A percentile compares a stretch with the other conserved stretches of the same genome.
phyloP scores from a whole-genome alignment of 805 yeast genomes.

The Zygosaccharomyces bailii region DNA sequence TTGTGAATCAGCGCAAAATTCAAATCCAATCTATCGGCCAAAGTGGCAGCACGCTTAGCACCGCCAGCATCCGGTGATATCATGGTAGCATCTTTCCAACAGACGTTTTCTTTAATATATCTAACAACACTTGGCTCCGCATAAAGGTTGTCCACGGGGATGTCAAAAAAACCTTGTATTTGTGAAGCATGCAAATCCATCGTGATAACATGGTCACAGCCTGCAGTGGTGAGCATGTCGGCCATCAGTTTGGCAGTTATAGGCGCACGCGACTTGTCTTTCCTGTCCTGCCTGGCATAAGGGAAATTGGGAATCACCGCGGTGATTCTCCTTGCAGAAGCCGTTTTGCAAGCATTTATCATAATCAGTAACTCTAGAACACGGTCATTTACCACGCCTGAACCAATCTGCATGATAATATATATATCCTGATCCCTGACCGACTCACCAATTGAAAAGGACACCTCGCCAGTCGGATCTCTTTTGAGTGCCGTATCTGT shows the following conservation, averaged over 20 bases:
- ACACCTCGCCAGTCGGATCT: constrained; percentile 70
- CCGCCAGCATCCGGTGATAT: constrained; percentile 91
- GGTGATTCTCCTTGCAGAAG: constrained; percentile 78
- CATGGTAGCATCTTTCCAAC: constrained; percentile 61
- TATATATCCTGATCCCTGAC: constrained; percentile 83
- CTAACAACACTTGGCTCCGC: constrained; percentile 80
- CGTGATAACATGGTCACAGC: constrained; percentile 81
- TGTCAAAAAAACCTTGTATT: constrained; percentile 80
- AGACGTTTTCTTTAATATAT: constrained; percentile 62
- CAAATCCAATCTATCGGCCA: constrained; percentile 74
- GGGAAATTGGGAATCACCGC: constrained; percentile 82
- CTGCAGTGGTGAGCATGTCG: constrained; percentile 76
- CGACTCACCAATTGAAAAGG: constrained; percentile 74
- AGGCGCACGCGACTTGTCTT: constrained; percentile 82
- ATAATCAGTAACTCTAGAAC: constrained; percentile 71
- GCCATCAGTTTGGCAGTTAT: constrained; percentile 84
- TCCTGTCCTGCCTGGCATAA: constrained; percentile 85
- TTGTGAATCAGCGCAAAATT: constrained; percentile 83
- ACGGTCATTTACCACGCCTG: constrained; percentile 72
- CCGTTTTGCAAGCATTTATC: constrained; percentile 80
- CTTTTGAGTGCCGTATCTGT: constrained; percentile 63
- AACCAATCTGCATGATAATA: constrained; percentile 75
- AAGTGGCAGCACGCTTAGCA: constrained; percentile 82
- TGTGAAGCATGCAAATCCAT: constrained; percentile 89
- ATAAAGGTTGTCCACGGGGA: constrained; percentile 79